These are phyloP conservation scores for Aspergillus sp. DNA, from an alignment of 2,329 filamentous ascomycete species.

Conservation along the genomic window DNA sequence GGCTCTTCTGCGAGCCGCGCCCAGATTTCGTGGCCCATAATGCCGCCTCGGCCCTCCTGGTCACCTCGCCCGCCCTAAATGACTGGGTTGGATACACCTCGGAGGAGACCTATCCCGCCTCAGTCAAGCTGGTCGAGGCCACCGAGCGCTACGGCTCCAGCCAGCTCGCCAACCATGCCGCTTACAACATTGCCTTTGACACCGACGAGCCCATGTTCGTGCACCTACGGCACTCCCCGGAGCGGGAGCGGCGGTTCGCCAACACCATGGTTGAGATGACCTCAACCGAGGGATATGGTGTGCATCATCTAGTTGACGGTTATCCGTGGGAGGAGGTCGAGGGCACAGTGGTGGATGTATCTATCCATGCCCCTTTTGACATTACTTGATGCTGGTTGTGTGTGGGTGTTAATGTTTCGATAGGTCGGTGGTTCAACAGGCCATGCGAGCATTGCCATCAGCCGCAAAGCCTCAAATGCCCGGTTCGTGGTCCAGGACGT, in stretches of 20 bases:
- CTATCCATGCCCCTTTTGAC: background rate
- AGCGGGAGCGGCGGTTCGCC: constrained; percentile 52
- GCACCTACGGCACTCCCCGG: constrained; percentile 22
- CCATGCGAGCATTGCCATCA: constrained; percentile 57
- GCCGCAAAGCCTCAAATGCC: constrained; percentile 50
- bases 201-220: constrained; percentile 35
- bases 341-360: constrained; percentile 56
- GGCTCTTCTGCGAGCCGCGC: constrained; percentile 54
- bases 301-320: constrained; percentile 52
- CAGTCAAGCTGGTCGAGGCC: constrained; percentile 19
- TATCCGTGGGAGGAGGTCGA: constrained; percentile 53
- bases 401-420: background rate
- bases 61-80: constrained; percentile 20
- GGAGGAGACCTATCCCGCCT: constrained; percentile 15
- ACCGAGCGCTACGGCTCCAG: constrained; percentile 20
- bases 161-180: constrained; percentile 20
- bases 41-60: constrained; percentile 51
- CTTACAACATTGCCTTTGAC: constrained; percentile 28
- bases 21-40: constrained; percentile 57
- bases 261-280: constrained; percentile 56
- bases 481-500: constrained; percentile 56
- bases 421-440: constrained; percentile 56
- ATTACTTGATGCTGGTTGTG: background rate
- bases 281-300: constrained; percentile 55
- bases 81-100: constrained; percentile 57